Evolutionary conservation across 768 basidiomycete species (phyloP).

Genomic region (Amanita phalloides): DNA sequence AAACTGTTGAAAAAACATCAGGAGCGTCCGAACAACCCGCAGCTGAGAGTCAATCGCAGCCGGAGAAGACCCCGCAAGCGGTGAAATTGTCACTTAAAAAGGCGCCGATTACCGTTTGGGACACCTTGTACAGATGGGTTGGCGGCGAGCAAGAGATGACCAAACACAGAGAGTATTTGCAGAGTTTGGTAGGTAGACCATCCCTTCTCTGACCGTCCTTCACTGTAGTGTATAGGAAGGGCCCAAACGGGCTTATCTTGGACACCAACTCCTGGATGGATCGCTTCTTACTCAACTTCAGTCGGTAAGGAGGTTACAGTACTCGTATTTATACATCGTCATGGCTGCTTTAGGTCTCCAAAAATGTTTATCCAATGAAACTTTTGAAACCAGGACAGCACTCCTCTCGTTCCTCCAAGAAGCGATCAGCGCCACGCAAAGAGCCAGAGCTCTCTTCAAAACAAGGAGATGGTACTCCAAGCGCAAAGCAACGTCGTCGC

Average conservation of each 20-base stretch:
- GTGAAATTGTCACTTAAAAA: constrained; percentile 38
- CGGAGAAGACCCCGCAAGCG: constrained; percentile 19
- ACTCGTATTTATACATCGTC: constrained; percentile 7
- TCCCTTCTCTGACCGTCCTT: background rate
- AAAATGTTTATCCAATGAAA: constrained; percentile 42
- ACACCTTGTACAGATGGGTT: constrained; percentile 49
- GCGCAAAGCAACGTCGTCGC: constrained; percentile 29
- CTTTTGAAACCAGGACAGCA: constrained; percentile 40
- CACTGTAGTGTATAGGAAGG: constrained; percentile 21
- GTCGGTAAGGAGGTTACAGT: constrained; percentile 26
- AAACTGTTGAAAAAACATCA: constrained; percentile 8
- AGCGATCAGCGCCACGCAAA: constrained; percentile 18
- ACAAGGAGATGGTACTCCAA: background rate
- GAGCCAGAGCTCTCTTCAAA: constrained; percentile 4
- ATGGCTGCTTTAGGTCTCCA: constrained; percentile 25
- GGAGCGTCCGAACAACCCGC: constrained; percentile 3
- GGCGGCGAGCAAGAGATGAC: constrained; percentile 44
- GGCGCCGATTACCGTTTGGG: constrained; percentile 40
- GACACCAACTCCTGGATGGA: constrained; percentile 46
- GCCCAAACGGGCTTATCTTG: constrained; percentile 39
- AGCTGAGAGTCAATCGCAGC: constrained; percentile 7
- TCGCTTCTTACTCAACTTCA: constrained; percentile 49
- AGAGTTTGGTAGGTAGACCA: constrained; percentile 29
- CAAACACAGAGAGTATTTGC: constrained; percentile 33
- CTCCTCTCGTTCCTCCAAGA: constrained; percentile 18